These are phyloP conservation scores for Cytospora piceae DNA, from an alignment of 2,329 filamentous ascomycete genomes.

Conservation along the genomic window DNA sequence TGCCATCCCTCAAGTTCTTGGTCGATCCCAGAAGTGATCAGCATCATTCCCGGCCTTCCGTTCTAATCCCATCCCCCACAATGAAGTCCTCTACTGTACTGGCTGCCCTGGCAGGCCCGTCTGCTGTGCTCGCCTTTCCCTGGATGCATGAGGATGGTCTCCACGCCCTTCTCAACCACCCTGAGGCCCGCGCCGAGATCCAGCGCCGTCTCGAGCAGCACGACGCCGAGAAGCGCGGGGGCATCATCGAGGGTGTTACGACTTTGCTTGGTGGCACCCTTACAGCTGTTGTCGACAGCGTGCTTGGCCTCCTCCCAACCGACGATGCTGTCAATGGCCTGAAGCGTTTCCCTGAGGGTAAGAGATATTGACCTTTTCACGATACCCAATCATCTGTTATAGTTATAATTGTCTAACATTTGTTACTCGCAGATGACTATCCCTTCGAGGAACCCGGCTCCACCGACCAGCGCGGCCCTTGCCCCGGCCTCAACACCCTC, in stretches of 20 bases:
- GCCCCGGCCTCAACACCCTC: slow-evolving; percentile 43
- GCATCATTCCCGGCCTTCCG: background rate
- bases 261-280: background rate
- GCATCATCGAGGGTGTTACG: background rate
- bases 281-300: slow-evolving; percentile 5
- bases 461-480: slow-evolving; percentile 32
- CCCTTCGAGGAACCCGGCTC: background rate
- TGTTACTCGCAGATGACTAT: background rate
- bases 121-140: slow-evolving; percentile 22
- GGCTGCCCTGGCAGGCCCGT: slow-evolving; percentile 20
- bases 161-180: slow-evolving; percentile 29
- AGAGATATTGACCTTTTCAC: background rate
- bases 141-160: slow-evolving; percentile 30
- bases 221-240: slow-evolving; percentile 1
- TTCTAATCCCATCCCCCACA: background rate
- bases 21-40: background rate
- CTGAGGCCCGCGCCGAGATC: slow-evolving; percentile 28
- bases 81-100: slow-evolving; percentile 19
- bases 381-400: background rate
- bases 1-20: background rate
- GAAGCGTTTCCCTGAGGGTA: slow-evolving; percentile 14
- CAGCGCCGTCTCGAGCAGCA: slow-evolving; percentile 22
- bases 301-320: slow-evolving; percentile 11
- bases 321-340: background rate
- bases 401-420: background rate